These are phyloP conservation scores for Piper betle DNA, from an alignment of 164 flowering plant genomes.

Conservation along the genomic window DNA sequence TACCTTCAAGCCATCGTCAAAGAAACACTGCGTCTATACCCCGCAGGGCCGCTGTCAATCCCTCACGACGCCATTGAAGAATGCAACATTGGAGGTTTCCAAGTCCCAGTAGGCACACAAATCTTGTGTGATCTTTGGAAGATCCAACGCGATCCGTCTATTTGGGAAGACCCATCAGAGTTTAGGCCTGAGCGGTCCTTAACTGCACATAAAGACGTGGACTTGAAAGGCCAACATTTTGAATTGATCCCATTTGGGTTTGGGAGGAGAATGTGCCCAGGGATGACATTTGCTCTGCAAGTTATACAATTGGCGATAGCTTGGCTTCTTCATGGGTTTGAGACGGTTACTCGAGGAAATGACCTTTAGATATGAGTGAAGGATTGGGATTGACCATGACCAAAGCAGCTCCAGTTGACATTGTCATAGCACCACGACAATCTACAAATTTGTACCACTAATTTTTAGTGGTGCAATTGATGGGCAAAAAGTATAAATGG, in stretches of 20 bases:
- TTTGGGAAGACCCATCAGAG: conserved; percentile 6
- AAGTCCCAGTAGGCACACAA: conserved; percentile 6
- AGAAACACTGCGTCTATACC: conserved; percentile 10
- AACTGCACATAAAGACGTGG: not conserved
- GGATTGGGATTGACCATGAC: conserved; percentile 3
- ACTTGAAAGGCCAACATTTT: conserved; percentile 7
- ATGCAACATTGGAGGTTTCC: conserved; percentile 7
- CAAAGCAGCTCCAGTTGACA: conserved; percentile 2
- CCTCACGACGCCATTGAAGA: conserved; percentile 9
- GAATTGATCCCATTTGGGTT: conserved; percentile 10
- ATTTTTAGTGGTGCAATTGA: too few species aligned
- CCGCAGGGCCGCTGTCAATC: conserved; percentile 1
- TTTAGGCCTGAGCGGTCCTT: conserved; percentile 11
- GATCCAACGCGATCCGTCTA: conserved; percentile 6
- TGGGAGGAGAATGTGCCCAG: conserved; percentile 7
- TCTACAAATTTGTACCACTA: too few species aligned
- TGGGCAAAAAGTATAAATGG: too few species aligned
- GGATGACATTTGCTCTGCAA: conserved; percentile 2
- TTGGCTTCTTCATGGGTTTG: conserved; percentile 8
- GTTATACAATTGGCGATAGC: conserved; percentile 5
- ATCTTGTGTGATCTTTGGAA: conserved; percentile 3
- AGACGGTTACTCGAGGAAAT: not conserved
- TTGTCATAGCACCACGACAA: not conserved
- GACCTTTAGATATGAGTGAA: conserved; percentile 9
- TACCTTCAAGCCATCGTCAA: conserved; percentile 8